phyloP scores from a whole-genome alignment of 2,329 filamentous ascomycete species.

The Microcyclosporella mali region DNA sequence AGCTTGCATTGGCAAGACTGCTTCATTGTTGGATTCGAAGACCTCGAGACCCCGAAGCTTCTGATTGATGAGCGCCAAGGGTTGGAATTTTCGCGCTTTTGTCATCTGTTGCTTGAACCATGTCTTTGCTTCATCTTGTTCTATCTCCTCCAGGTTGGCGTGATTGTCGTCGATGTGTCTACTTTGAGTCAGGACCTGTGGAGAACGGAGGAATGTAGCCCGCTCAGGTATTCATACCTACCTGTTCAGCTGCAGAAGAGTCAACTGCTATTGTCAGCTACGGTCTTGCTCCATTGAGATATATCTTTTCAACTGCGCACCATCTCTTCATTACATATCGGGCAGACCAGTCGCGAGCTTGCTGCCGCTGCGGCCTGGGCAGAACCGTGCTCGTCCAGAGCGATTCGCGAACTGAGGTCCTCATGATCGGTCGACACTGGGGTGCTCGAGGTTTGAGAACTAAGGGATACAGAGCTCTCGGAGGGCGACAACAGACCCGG shows the following conservation, averaged over 20 bases:
- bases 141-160: slow-evolving; percentile 78
- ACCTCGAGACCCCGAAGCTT: slow-evolving; percentile 88
- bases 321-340: slow-evolving; percentile 99
- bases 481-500: slow-evolving; percentile 53
- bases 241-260: slow-evolving; percentile 84
- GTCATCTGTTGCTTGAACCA: slow-evolving; percentile 95
- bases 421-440: slow-evolving; percentile 65
- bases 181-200: slow-evolving; percentile 13
- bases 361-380: slow-evolving; percentile 52
- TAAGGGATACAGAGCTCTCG: slow-evolving; percentile 69
- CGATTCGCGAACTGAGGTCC: slow-evolving; percentile 76
- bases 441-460: slow-evolving; percentile 67
- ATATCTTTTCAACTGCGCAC: slow-evolving; percentile 40
- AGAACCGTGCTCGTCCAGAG: slow-evolving; percentile 55
- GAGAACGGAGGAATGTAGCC: neutral
- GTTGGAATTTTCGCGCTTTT: slow-evolving; percentile 89
- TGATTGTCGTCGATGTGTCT: slow-evolving; percentile 83
- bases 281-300: neutral
- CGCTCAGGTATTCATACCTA: slow-evolving; percentile 30
- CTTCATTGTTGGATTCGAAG: slow-evolving; percentile 82
- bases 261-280: slow-evolving; percentile 56
- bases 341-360: slow-evolving; percentile 71
- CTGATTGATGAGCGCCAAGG: slow-evolving; percentile 83
- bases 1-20: slow-evolving; percentile 22
- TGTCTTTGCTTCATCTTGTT: slow-evolving; percentile 91